Conservation (phyloP, 2,329 filamentous ascomycete species). For the Fusarium sp. region DNA sequence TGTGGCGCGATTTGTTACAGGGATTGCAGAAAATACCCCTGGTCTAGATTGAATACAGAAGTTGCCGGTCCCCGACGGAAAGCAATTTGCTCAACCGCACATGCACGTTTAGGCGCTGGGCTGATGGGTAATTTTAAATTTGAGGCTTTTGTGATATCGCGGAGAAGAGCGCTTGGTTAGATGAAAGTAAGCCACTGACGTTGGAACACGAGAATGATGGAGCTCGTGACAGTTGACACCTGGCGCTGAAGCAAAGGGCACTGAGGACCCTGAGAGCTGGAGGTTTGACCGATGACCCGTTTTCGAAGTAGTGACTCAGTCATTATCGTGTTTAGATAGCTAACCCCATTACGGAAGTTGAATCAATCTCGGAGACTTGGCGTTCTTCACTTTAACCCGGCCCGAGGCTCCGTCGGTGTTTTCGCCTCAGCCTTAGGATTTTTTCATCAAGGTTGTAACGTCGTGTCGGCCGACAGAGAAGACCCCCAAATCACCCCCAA, state of each 20-base stretch:
- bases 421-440: not conserved
- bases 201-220: not conserved
- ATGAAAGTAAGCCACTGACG: not conserved
- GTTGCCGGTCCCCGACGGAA: conserved; percentile 1
- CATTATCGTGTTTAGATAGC: not conserved
- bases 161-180: not conserved
- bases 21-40: conserved; percentile 4
- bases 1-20: conserved; percentile 13
- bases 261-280: not conserved
- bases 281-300: not conserved
- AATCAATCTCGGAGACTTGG: conserved; percentile 7
- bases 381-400: not conserved
- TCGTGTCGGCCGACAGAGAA: not conserved
- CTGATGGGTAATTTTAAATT: conserved; percentile 7
- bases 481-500: not conserved
- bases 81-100: not conserved
- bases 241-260: not conserved
- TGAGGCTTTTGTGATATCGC: not conserved
- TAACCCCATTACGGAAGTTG: conserved; percentile 13
- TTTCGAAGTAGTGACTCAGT: not conserved
- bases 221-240: not conserved
- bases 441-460: not conserved
- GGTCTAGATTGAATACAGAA: conserved; percentile 22
- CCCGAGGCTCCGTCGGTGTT: not conserved
- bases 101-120: conserved; percentile 1